Evolutionary conservation across 805 yeast genomes (phyloP), one percentile per base, ranked within the genome.

Genomic region (Yarrowia sp.): DNA sequence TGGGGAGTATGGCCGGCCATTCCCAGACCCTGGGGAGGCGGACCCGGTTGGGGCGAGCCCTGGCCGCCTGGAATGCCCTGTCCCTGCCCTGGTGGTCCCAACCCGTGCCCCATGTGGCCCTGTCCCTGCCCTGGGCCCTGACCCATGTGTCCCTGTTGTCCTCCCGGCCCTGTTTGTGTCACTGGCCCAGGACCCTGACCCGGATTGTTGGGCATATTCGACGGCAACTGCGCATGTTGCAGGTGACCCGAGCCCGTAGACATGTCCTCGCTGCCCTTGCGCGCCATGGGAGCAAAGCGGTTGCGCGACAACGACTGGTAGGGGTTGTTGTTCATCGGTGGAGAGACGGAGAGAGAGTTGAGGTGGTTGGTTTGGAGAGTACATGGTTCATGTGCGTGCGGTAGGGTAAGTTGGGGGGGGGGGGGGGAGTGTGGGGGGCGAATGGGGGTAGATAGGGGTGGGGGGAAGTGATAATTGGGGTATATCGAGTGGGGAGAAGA

Each of bases 231-330:
- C 4, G 44, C 46, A 19, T 54, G 61, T 19, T 54, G 61, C 46
- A 54, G n/a, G 16, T 54, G 61, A 9, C 46, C 54, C 38, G 54
- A 48, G 19, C 54, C 54, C 19, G 51, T 33, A 66, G 35, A 40
- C 62, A 41, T 32, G 46, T 54, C 61, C 46, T 54, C 61, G 35
- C 36, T 26, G 61, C 61, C 46, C 46, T 54, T 54, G 32, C 61
- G 44, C 17, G 33, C 46, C 61, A 54, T 54, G 17, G 61, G 61
- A 21, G 38, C 41, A 12, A 54, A 54, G 4, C 61, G 61, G 61
- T 54, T 54, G 35, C 61, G 61, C 46, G 61, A 54, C 61, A 54
- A 24, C 61, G 61, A 36, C 46, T 54, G 61, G 61, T 54, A 54
- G 14, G 61, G 61, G 61, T 54, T 54, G 61, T 54, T 54, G 46